Conservation (phyloP, 2,329 filamentous ascomycete genomes). For the Neophaeococcomyces aloes region DNA sequence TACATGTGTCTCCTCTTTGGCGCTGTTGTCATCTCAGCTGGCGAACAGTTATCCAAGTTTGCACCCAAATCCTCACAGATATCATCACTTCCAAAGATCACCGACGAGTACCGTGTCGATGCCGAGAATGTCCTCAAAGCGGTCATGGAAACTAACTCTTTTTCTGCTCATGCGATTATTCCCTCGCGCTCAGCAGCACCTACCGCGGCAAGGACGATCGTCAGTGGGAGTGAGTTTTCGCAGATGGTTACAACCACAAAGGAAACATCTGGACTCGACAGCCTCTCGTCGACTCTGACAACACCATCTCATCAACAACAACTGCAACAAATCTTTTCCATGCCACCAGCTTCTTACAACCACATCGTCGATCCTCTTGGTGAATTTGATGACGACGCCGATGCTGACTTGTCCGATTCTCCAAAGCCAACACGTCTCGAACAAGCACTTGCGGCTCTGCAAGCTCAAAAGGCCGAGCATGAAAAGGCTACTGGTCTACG, state of each 20-base stretch:
- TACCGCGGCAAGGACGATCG: conserved; percentile 22
- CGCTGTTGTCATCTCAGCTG: conserved; percentile 73
- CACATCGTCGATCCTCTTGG: conserved; percentile 62
- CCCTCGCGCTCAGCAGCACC: conserved; percentile 21
- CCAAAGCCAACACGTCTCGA: conserved; percentile 33
- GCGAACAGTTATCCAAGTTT: conserved; percentile 5
- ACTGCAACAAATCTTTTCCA: conserved; percentile 75
- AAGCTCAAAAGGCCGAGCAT: conserved; percentile 53
- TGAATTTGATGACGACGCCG: conserved; percentile 48
- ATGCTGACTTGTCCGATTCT: conserved; percentile 11
- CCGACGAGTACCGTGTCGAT: conserved; percentile 35
- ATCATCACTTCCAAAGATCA: conserved; percentile 29
- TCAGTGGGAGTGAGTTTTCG: conserved; percentile 4
- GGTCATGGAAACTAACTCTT: conserved; percentile 33
- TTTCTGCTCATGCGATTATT: conserved; percentile 32
- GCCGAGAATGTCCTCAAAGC: conserved; percentile 34
- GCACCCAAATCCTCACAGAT: not conserved
- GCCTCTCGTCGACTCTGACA: conserved; percentile 58
- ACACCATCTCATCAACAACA: conserved; percentile 74
- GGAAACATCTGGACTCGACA: conserved; percentile 41
- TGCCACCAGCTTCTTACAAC: conserved; percentile 82
- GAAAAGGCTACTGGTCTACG: conserved; percentile 44
- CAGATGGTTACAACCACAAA: not conserved
- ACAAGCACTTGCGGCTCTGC: conserved; percentile 68
- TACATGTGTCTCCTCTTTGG: conserved; percentile 96